Base-by-base conservation (phyloP, 805 yeast species). In the Cyberlindnera xishuangbannaensis region DNA sequence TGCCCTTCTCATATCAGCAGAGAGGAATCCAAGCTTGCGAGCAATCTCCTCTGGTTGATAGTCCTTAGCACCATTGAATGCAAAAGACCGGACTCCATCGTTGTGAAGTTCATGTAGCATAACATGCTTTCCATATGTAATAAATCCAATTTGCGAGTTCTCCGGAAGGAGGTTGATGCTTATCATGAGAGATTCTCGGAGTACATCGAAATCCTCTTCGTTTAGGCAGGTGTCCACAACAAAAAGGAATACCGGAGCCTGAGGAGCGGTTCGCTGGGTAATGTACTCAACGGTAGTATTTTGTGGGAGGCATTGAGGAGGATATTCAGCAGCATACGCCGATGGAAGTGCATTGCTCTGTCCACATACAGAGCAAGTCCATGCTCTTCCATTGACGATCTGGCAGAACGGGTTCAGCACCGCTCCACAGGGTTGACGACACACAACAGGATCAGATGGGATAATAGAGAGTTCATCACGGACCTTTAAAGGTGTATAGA, bases 321-420 rank as follows among this genome's bases (percentile, higher is more conserved):
- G 46, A 9, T 33, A 7, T 6, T 34, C 36, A 5, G 27, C 31
- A n/a, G 28, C 34, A 20, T 61, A 48, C 32, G 67, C 70, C 10
- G 58, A 60, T 40, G 64, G 63, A 5, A 69, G 51, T 22, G 43
- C 62, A 44, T 76, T 76, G 31, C 68, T 59, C 23, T 62, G 55
- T 6, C 62, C 60, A 59, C 84, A 78, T 32, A 76, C 60, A 17
- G 73, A 72, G 55, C 84, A 78, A 4, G 64, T 44, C 83, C 83
- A 78, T 4, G 51, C 39, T 25, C 47, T 49, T 7, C 52, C 41
- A 9, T 43, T 46, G 14, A 50, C 65, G 5, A 51, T 18, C 16
- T 37, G 43, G 12, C 41, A 69, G 40, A 56, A 76, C 1, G 83
- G 81, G 47, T 71, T 75, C 33, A 73, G 47, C 13, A 76, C 65